Base-by-base conservation (phyloP, 352 stramenopile genomes). In the Phytophthora ohioensis region DNA sequence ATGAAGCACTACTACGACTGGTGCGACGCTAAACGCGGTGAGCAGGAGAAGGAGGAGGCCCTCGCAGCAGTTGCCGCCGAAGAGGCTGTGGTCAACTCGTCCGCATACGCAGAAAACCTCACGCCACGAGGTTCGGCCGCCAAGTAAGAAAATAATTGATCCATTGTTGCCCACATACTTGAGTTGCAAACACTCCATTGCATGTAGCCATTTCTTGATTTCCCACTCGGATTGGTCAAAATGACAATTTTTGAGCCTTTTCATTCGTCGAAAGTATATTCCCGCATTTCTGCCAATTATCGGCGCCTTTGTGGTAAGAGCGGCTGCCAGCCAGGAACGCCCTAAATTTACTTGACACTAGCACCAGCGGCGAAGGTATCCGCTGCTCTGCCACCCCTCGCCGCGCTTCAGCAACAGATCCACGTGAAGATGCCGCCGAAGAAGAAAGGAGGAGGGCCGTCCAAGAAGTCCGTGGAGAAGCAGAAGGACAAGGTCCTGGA, bases 401-500 rank as follows among this genome's bases (percentile, higher is more conserved):
- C 52, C 41, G 3, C 54, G 31, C 39, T n/a, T 30, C 4, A 31
- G 15, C 30, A 59, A 21, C 35, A 46, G 32, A 7, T 4, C 7
- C 15, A 47, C 39, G 41, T n/a, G 15, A 70, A 45, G 31, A 96
- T 96, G 89, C 81, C 85, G 62, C 89, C 88, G 32, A 96, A 94
- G 80, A 92, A 94, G 69, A 78, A 73, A 41, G 73, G 34, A 36
- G 64, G 48, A 34, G 80, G 75, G 7, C 70, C 74, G 39, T 92
- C 85, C n/a, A 97, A 95, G 75, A 98, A 98, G 80, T 77, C 76
- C 17, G 79, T 91, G 34, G 82, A 97, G 81, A 97, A 98, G 80
- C 90, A 95, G 75, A 93, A 97, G 69, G 91, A 97, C 15, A 98
- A 98, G 83, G 68, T 86, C 17, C 74, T 99, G 41, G 98, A 99